Conservation (phyloP, 495 filamentous ascomycete species). For the Neurospora intermedia region DNA sequence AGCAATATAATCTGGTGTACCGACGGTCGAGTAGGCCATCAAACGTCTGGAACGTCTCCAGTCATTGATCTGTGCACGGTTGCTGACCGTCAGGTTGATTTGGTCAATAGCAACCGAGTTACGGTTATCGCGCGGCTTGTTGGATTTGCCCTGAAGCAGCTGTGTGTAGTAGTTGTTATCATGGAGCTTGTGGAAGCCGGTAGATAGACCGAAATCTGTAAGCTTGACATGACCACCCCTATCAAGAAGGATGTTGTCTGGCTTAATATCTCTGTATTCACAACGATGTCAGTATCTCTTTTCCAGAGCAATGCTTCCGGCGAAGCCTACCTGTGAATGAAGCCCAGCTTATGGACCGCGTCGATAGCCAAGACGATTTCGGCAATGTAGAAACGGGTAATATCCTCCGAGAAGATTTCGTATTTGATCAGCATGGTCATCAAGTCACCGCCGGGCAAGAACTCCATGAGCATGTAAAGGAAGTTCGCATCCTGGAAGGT, state of each 20-base stretch:
- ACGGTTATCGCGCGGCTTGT: constrained; percentile 57
- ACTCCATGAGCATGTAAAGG: constrained; percentile 99
- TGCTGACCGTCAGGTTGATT: constrained; percentile 96
- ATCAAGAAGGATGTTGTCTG: constrained; percentile 96
- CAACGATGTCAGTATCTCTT: constrained; percentile 1
- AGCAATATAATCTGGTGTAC: constrained; percentile 97
- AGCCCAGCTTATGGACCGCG: constrained; percentile 93
- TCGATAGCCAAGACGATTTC: constrained; percentile 97
- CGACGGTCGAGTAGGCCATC: constrained; percentile 97
- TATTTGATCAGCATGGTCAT: constrained; percentile 99
- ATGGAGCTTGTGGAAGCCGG: constrained; percentile 93
- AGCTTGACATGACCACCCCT: constrained; percentile 94
- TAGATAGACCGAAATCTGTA: constrained; percentile 96
- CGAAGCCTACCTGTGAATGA: constrained; percentile 78
- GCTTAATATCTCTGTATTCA: constrained; percentile 81
- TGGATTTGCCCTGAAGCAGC: constrained; percentile 74
- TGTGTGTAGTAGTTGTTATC: constrained; percentile 98
- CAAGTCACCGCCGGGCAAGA: constrained; percentile 91
- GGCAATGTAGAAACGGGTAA: constrained; percentile 98
- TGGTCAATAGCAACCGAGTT: constrained; percentile 93
- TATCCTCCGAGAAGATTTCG: constrained; percentile 97
- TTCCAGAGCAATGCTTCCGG: neutral
- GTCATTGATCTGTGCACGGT: constrained; percentile 92
- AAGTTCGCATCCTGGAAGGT: constrained; percentile 95
- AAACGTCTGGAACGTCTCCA: constrained; percentile 91